Evolutionary conservation across 192 early-diverging fungal species (phyloP).

Genomic region (Coemansia sp.): DNA sequence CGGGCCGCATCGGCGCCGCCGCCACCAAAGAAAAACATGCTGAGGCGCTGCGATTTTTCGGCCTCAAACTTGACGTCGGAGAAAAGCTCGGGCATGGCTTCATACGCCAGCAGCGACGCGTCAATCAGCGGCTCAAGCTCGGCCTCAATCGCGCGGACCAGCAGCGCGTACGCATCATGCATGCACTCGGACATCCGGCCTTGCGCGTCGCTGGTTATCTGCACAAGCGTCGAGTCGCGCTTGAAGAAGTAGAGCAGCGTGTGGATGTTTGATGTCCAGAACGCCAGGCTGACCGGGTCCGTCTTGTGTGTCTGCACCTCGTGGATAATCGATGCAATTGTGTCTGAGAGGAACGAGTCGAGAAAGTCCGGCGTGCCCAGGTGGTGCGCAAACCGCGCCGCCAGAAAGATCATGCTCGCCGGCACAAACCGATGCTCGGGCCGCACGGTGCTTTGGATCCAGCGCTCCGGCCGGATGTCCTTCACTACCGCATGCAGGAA

Average conservation of each 20-base stretch:
- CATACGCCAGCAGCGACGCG: conserved; percentile 65
- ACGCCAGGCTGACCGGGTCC: conserved; percentile 64
- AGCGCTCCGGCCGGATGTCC: conserved; percentile 61
- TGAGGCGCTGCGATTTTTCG: conserved; percentile 39
- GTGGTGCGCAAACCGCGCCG: conserved; percentile 86
- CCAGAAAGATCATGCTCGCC: conserved; percentile 86
- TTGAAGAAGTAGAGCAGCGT: conserved; percentile 85
- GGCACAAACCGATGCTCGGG: conserved; percentile 63
- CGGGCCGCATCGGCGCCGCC: conserved; percentile 12
- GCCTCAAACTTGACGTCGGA: conserved; percentile 46
- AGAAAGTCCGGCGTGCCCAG: conserved; percentile 71
- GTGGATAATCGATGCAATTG: conserved; percentile 59
- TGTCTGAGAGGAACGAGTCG: conserved; percentile 62
- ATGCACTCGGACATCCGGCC: conserved; percentile 78
- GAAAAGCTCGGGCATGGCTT: conserved; percentile 66
- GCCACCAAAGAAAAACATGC: conserved; percentile 49
- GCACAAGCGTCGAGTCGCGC: conserved; percentile 73
- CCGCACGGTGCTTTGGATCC: conserved; percentile 30
- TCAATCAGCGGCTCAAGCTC: conserved; percentile 69
- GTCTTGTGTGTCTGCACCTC: conserved; percentile 48
- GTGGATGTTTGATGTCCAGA: conserved; percentile 85
- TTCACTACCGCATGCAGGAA: conserved; percentile 74
- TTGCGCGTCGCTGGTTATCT: conserved; percentile 71
- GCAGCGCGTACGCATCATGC: conserved; percentile 63
- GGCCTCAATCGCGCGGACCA: conserved; percentile 64